phyloP scores from a whole-genome alignment of 1,284 basidiomycete species.

The Ceraceosorus guamensis region DNA sequence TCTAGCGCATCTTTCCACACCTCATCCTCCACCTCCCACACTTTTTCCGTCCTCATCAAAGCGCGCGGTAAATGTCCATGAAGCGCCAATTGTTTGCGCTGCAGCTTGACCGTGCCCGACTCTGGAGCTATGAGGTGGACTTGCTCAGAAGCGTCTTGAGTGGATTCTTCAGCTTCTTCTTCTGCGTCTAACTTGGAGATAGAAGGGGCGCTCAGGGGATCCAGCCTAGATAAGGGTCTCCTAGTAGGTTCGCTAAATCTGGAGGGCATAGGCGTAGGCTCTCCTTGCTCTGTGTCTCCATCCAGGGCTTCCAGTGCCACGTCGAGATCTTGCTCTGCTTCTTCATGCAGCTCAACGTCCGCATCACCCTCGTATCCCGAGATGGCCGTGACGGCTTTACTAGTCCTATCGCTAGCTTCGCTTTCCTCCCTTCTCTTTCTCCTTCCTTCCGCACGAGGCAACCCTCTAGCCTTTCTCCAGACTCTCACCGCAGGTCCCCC shows the following conservation, averaged over 20 bases:
- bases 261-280: neutral
- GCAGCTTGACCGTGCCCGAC: neutral
- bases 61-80: constrained; percentile 12
- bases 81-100: neutral
- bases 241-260: no score
- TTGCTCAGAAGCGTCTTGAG: no score
- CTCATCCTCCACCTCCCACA: constrained; percentile 22
- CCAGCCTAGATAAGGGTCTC: no score
- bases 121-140: neutral
- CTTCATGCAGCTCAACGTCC: neutral
- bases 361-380: neutral
- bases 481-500: constrained; percentile 26
- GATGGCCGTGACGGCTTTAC: constrained; percentile 19
- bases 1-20: constrained; percentile 30
- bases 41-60: constrained; percentile 17
- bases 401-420: constrained; percentile 13
- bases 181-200: no score
- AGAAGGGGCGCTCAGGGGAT: no score
- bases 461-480: constrained; percentile 29
- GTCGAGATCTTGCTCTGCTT: neutral
- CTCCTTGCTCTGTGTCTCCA: neutral
- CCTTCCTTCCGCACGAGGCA: constrained; percentile 14
- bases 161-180: no score
- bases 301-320: neutral
- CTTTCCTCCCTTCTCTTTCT: neutral